Base-by-base conservation (phyloP, 179 eudicot species). In the Beta macrorhiza region DNA sequence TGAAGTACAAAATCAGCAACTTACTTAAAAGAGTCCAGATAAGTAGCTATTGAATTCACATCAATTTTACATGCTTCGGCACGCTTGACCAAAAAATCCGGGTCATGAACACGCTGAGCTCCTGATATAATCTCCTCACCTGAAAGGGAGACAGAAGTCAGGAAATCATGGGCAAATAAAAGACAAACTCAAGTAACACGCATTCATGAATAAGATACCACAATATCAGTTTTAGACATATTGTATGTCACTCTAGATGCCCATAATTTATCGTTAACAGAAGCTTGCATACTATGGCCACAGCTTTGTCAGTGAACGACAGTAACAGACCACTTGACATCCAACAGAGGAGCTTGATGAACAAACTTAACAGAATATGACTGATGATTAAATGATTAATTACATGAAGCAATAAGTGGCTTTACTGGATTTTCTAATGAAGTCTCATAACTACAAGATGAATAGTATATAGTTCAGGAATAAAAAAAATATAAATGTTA, bases 91-190 rank as follows among this genome's bases (percentile, higher is more conserved):
- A 92, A 77, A 59, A 89, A 83, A 16, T 84, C 91, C 19, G 93
- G 87, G 62, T 89, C 85, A 75, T 90, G 93, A 51, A 91, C 82
- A 91, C 94, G 91, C 78, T 91, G 97, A 69, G 95, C 93, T 85
- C 94, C 94, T 9, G 94, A 91, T 64, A 92, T 90, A 17, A 92
- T 92, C 81, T 92, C 97, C 85, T 92, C 94, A 37, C 94, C 97
- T 92, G 81, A 81, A 79, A 72, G 72, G 69, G 59, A 53, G 65
- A 78, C 72, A 42, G 25, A 69, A 8, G 44, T 17, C 15, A 56
- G 7, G 67, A 68, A 76, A 49, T 72, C 73, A 75, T 37, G 19
- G 59, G 65, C 2, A 58, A 37, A 22, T 11, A 63, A 9, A 53
- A 55, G 20, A 81, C 16, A 47, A 20, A 25, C 62, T 5, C 14